Conservation (phyloP, 78 protist genomes). For the Thecamonas trahens region DNA sequence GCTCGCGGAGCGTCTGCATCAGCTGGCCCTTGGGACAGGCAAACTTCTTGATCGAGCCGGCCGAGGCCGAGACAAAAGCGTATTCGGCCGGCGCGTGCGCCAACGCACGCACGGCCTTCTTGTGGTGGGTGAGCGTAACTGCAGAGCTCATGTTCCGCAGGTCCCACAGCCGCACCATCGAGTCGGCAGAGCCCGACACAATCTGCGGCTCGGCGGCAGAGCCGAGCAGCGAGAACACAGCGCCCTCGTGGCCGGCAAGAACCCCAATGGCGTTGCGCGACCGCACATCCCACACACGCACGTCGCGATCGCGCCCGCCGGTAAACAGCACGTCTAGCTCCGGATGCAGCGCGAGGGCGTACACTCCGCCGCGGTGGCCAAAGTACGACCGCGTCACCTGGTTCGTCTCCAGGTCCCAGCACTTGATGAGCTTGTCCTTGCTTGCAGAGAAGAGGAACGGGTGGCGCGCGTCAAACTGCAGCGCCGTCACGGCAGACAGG, state of each 20-base stretch:
- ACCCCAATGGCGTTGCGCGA: neutral
- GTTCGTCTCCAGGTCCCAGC: slow-evolving; percentile 96
- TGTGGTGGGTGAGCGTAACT: slow-evolving; percentile 91
- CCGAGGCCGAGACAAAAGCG: slow-evolving; percentile 78
- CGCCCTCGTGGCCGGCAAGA: neutral
- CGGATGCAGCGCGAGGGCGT: slow-evolving; percentile 86
- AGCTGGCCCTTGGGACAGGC: slow-evolving; percentile 86
- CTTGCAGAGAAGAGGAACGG: slow-evolving; percentile 96
- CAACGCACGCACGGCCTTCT: slow-evolving; percentile 84
- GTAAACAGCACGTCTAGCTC: slow-evolving; percentile 92
- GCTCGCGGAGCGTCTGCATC: slow-evolving; percentile 83
- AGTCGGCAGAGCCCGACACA: slow-evolving; percentile 64
- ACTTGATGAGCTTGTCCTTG: slow-evolving; percentile 91
- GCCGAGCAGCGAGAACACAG: neutral
- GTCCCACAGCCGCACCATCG: slow-evolving; percentile 95
- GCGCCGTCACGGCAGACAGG: slow-evolving; percentile 49
- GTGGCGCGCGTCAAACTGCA: slow-evolving; percentile 25
- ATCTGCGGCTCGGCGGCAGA: slow-evolving; percentile 60
- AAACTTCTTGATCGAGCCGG: slow-evolving; percentile 96
- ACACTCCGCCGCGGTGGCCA: slow-evolving; percentile 88
- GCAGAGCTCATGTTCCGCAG: slow-evolving; percentile 51
- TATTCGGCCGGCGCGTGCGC: slow-evolving; percentile 81
- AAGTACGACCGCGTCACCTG: slow-evolving; percentile 74
- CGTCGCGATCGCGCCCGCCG: slow-evolving; percentile 89
- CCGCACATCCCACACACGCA: slow-evolving; percentile 19